Conservation (phyloP, 768 basidiomycete species). For the Botryobasidium botryosum region DNA sequence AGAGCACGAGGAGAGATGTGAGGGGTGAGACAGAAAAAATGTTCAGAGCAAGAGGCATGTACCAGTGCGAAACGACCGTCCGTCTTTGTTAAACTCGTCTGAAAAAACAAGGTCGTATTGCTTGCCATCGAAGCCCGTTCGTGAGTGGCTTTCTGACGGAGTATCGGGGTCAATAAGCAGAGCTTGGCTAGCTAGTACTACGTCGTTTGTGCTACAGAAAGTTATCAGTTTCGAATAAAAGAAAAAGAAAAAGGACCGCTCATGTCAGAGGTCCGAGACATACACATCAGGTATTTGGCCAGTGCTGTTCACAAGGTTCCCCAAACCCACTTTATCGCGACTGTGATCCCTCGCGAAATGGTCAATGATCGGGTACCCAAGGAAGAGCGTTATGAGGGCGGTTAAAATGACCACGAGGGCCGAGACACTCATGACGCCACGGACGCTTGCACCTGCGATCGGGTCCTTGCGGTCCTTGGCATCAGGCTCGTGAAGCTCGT, state of each 20-base stretch:
- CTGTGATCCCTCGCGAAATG: conserved; percentile 27
- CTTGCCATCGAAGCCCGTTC: conserved; percentile 57
- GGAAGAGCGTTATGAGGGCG: conserved; percentile 55
- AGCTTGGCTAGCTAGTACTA: no score
- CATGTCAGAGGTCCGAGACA: no score
- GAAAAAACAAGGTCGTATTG: conserved; percentile 58
- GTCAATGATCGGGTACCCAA: conserved; percentile 58
- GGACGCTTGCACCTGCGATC: conserved; percentile 20
- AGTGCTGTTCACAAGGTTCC: conserved; percentile 52
- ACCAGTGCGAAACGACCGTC: conserved; percentile 48
- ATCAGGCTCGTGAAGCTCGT: conserved; percentile 50
- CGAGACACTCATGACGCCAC: conserved; percentile 51
- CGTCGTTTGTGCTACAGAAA: no score
- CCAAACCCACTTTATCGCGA: conserved; percentile 32
- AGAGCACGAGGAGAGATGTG: no score
- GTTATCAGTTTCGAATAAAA: background rate
- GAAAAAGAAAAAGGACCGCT: no score
- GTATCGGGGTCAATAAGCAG: conserved; percentile 62
- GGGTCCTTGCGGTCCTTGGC: conserved; percentile 27
- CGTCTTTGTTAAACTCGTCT: conserved; percentile 67
- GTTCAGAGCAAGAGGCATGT: no score
- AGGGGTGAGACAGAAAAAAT: no score
- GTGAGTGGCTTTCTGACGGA: conserved; percentile 35
- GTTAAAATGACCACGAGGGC: conserved; percentile 45
- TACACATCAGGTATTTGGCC: conserved; percentile 47